A percentile compares a stretch with the other conserved stretches of the same genome.
phyloP scores from a whole-genome alignment of 2,329 filamentous ascomycete genomes.

The Botrytis hyacinthi region DNA sequence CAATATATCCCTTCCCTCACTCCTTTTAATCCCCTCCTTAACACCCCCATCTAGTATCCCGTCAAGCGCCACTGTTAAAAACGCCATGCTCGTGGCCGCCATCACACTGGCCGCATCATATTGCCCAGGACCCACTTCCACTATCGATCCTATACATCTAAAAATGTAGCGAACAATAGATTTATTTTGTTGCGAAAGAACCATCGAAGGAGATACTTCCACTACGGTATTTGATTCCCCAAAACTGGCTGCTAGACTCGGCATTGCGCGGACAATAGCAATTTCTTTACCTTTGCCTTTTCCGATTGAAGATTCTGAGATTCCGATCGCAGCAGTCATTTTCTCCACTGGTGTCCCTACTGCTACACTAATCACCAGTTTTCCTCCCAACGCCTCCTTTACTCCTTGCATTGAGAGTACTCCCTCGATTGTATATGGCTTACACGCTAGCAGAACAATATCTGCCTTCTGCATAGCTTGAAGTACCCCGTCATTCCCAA shows the following conservation, averaged over 20 bases:
- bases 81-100: constrained; percentile 72
- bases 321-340: constrained; percentile 57
- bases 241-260: constrained; percentile 78
- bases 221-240: constrained; percentile 82
- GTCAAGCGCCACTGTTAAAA: constrained; percentile 73
- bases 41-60: constrained; percentile 75
- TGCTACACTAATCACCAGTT: constrained; percentile 78
- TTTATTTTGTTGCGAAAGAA: constrained; percentile 5
- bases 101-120: constrained; percentile 75
- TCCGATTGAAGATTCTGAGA: constrained; percentile 43
- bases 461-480: constrained; percentile 66
- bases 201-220: constrained; percentile 24
- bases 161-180: constrained; percentile 73
- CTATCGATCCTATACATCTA: constrained; percentile 67
- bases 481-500: constrained; percentile 57
- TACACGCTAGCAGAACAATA: constrained; percentile 76
- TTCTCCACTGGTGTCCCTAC: constrained; percentile 72
- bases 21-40: constrained; percentile 71
- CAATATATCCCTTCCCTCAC: constrained; percentile 73
- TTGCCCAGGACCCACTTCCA: constrained; percentile 61
- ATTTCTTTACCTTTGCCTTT: constrained; percentile 39
- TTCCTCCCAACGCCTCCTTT: constrained; percentile 69
- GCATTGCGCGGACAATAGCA: constrained; percentile 75
- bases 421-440: constrained; percentile 70
- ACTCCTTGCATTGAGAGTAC: constrained; percentile 69